These are phyloP conservation scores for Ustilago cynodontis DNA, from an alignment of 1,284 basidiomycete genomes.

Conservation along the genomic window DNA sequence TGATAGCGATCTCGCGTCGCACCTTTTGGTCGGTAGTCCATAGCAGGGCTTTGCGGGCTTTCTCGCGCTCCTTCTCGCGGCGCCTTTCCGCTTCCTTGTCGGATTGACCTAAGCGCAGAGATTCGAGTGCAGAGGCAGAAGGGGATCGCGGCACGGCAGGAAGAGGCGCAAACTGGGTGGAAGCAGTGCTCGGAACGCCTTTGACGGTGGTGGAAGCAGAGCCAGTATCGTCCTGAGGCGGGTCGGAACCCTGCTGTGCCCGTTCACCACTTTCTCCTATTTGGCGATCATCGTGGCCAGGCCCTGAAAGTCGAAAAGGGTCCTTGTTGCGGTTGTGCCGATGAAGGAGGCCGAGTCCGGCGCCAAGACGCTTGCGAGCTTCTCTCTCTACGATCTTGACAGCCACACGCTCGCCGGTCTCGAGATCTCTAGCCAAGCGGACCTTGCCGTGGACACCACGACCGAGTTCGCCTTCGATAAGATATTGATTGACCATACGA, in stretches of 20 bases:
- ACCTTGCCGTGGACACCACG: constrained; percentile 68
- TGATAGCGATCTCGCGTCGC: constrained; percentile 85
- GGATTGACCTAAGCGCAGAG: constrained; percentile 22
- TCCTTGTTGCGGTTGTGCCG: constrained; percentile 38
- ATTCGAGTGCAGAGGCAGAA: too few species aligned
- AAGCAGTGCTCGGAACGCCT: constrained; percentile 25
- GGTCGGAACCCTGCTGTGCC: constrained; percentile 6
- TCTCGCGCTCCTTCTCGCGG: constrained; percentile 57
- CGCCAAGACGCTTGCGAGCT: constrained; percentile 61
- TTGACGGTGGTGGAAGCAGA: constrained; percentile 32
- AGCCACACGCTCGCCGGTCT: constrained; percentile 65
- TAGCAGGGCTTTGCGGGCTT: constrained; percentile 55
- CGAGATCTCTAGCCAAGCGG: constrained; percentile 62
- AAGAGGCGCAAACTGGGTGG: constrained; percentile 35
- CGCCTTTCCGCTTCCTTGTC: constrained; percentile 49
- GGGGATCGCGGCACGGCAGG: constrained; percentile 38
- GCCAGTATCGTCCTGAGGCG: constrained; percentile 26
- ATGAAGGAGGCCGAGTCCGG: constrained; percentile 32
- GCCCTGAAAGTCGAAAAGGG: constrained; percentile 4
- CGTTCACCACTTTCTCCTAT: too few species aligned
- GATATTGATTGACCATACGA: constrained; percentile 69
- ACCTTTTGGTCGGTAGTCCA: constrained; percentile 68
- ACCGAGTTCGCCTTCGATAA: constrained; percentile 67
- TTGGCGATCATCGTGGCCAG: constrained; percentile 18
- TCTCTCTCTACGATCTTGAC: constrained; percentile 69